These are phyloP conservation scores for Vigna unguiculata DNA, from an alignment of 306 rosid genomes.

Conservation along the genomic window DNA sequence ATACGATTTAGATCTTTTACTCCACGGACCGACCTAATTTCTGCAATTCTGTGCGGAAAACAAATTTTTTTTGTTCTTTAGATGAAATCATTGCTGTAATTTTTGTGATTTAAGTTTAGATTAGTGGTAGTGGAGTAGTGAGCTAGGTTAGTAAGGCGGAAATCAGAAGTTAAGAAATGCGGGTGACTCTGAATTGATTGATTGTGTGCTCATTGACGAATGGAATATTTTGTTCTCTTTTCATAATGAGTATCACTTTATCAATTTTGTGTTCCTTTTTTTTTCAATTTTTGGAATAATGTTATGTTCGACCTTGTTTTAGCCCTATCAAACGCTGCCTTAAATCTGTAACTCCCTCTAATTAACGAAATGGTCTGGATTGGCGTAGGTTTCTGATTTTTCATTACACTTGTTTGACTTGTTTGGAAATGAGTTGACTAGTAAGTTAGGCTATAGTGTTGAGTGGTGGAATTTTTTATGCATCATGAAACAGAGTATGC, in stretches of 20 bases:
- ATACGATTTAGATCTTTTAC: neutral
- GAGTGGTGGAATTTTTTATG: slow-evolving; percentile 45
- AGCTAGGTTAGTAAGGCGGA: slow-evolving; percentile 19
- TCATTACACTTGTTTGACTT: slow-evolving; percentile 15
- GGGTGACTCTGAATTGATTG: neutral
- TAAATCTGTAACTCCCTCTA: neutral
- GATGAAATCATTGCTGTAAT: neutral
- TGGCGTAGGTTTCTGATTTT: neutral
- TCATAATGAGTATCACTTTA: neutral
- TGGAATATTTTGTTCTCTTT: neutral
- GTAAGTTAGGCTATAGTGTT: slow-evolving; percentile 39
- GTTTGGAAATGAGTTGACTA: slow-evolving; percentile 29
- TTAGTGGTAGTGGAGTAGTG: slow-evolving; percentile 7
- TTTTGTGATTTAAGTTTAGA: slow-evolving; percentile 1
- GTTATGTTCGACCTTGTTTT: neutral
- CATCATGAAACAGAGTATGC: slow-evolving; percentile 79
- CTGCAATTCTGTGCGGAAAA: neutral
- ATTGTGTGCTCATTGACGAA: neutral
- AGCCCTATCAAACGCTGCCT: neutral
- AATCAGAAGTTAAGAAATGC: neutral
- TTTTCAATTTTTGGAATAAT: neutral
- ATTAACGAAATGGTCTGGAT: neutral
- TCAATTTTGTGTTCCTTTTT: neutral
- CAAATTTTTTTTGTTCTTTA: neutral
- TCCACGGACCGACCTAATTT: neutral